Percentiles rank a stretch among this genome's conserved stretches.
Conservation (phyloP, 2,329 filamentous ascomycete genomes). For the Pseudocercospora crystallina region DNA sequence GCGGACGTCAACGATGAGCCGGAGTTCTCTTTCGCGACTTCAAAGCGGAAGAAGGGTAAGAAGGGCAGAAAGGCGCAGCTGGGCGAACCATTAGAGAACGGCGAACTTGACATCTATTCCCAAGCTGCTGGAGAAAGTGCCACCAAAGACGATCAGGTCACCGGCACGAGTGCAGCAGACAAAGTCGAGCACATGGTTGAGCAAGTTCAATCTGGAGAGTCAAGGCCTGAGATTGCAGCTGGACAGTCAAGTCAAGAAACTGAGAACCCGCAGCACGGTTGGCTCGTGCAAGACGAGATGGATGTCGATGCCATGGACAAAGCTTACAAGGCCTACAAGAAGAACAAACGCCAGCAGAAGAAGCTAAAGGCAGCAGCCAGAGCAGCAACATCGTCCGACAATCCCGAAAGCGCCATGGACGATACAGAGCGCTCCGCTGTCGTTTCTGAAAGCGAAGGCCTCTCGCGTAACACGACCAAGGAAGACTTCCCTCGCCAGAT, state of each 20-base stretch:
- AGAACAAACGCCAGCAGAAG: constrained; percentile 34
- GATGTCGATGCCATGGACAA: constrained; percentile 38
- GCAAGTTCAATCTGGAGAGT: too few relatives aligned
- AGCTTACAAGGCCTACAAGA: constrained; percentile 35
- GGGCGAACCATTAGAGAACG: neutral
- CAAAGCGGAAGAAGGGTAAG: constrained; percentile 47
- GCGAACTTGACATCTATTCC: too few relatives aligned
- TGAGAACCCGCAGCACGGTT: constrained; percentile 10
- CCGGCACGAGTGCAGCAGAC: too few relatives aligned
- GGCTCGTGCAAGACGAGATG: constrained; percentile 28
- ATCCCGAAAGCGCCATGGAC: constrained; percentile 33
- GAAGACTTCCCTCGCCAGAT: neutral
- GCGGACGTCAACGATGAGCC: constrained; percentile 25
- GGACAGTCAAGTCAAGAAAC: neutral
- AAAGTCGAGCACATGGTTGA: too few relatives aligned
- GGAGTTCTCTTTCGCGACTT: constrained; percentile 36
- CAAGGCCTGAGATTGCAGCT: too few relatives aligned
- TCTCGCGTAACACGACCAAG: constrained; percentile 6
- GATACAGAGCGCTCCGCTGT: constrained; percentile 31
- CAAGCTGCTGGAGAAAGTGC: too few relatives aligned
- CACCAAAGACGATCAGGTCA: too few relatives aligned
- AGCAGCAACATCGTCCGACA: constrained; percentile 18
- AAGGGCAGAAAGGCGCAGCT: constrained; percentile 43
- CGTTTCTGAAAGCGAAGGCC: constrained; percentile 20
- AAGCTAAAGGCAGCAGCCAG: constrained; percentile 27